Conservation (phyloP, 2,329 filamentous ascomycete genomes). For the Botrytis byssoidea region DNA sequence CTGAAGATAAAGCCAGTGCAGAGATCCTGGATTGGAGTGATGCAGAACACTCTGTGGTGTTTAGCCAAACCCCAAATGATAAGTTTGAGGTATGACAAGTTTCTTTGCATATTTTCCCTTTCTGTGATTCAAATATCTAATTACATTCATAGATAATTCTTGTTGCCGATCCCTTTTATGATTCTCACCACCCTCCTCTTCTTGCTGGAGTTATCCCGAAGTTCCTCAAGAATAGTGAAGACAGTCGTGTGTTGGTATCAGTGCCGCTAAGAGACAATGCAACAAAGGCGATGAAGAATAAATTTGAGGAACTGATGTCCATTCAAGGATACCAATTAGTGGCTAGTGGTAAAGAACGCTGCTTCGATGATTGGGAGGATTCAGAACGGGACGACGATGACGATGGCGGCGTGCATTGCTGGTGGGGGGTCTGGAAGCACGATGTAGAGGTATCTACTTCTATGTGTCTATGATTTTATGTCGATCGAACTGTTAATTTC, state of each 20-base stretch:
- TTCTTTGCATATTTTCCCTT: conserved; percentile 17
- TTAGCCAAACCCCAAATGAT: conserved; percentile 43
- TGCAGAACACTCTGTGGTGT: conserved; percentile 42
- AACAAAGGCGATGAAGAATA: conserved; percentile 40
- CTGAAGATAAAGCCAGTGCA: conserved; percentile 57
- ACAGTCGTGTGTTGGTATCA: conserved; percentile 71
- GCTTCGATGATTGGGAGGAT: conserved; percentile 20
- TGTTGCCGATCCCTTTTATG: conserved; percentile 84
- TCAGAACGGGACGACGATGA: not conserved
- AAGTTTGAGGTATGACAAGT: conserved; percentile 41
- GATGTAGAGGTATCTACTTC: not conserved
- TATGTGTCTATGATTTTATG: not conserved
- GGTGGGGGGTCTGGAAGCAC: conserved; percentile 24
- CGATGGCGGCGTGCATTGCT: conserved; percentile 21
- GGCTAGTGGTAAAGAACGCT: conserved; percentile 8
- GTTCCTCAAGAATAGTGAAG: conserved; percentile 57
- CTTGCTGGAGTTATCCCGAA: conserved; percentile 67
- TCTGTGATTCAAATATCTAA: not conserved
- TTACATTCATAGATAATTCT: conserved; percentile 62
- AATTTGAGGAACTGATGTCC: conserved; percentile 14
- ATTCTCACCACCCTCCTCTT: conserved; percentile 74
- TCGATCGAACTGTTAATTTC: not conserved
- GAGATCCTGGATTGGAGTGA: conserved; percentile 59
- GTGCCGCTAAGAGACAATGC: conserved; percentile 75
- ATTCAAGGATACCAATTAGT: conserved; percentile 1